Percentiles rank a stretch among this genome's conserved stretches.
These are phyloP conservation scores for Elsinoe fawcettii DNA, from an alignment of 2,329 filamentous ascomycete species.

Conservation along the genomic window DNA sequence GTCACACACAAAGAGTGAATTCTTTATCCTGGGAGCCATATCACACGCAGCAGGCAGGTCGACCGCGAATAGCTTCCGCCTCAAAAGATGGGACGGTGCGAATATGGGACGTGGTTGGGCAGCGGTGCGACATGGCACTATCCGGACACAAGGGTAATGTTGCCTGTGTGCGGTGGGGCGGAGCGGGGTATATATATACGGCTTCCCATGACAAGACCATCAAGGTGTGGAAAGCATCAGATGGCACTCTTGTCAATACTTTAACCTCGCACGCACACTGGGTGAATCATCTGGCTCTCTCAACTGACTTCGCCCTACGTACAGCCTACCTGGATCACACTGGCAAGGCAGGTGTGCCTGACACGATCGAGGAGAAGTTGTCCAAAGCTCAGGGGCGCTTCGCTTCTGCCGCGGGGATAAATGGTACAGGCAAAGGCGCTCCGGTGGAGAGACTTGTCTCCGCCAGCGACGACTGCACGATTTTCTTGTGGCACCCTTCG, in stretches of 20 bases:
- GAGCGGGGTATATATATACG: conserved; percentile 76
- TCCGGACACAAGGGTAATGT: conserved; percentile 84
- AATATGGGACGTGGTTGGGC: conserved; percentile 75
- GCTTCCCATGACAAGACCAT: conserved; percentile 86
- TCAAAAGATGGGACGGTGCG: conserved; percentile 85
- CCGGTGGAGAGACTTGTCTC: conserved; percentile 80
- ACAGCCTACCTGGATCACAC: conserved; percentile 83
- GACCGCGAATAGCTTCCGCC: conserved; percentile 72
- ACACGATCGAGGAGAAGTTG: conserved; percentile 60
- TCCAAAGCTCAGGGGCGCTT: conserved; percentile 74
- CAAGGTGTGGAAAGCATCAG: conserved; percentile 76
- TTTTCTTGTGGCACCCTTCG: conserved; percentile 88
- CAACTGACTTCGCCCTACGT: conserved; percentile 80
- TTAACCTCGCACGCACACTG: conserved; percentile 81
- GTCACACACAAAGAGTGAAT: conserved; percentile 84
- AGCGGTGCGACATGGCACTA: conserved; percentile 71
- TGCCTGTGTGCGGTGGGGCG: conserved; percentile 89
- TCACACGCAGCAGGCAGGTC: conserved; percentile 67
- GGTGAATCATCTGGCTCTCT: conserved; percentile 91
- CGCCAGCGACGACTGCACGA: conserved; percentile 90
- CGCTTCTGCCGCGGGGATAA: conserved; percentile 69
- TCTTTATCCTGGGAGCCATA: conserved; percentile 90
- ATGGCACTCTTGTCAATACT: conserved; percentile 72
- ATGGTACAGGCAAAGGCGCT: conserved; percentile 48
- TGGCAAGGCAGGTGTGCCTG: conserved; percentile 56